These are phyloP conservation scores for Pisolithus microcarpus DNA, from an alignment of 768 basidiomycete species.

Conservation along the genomic window DNA sequence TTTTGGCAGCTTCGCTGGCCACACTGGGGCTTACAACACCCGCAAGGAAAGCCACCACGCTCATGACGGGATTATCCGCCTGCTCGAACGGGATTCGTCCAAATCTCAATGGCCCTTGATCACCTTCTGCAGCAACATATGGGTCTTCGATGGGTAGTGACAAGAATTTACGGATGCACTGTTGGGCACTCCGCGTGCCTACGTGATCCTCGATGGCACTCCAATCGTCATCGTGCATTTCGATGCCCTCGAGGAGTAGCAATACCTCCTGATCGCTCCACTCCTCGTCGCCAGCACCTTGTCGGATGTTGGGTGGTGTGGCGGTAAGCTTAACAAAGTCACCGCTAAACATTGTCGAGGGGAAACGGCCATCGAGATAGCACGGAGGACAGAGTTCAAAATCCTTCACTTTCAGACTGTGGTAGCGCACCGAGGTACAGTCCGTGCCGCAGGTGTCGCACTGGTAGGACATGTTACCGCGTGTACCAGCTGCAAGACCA, in stretches of 20 bases:
- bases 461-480: conserved; percentile 50
- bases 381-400: conserved; percentile 87
- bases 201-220: conserved; percentile 88
- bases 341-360: conserved; percentile 90
- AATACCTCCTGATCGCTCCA: conserved; percentile 93
- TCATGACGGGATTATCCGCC: conserved; percentile 97
- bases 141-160: conserved; percentile 95
- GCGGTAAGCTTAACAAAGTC: conserved; percentile 87
- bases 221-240: conserved; percentile 99
- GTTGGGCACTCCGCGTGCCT: conserved; percentile 82
- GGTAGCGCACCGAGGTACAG: conserved; percentile 83
- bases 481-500: conserved; percentile 38
- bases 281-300: conserved; percentile 47
- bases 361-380: conserved; percentile 96
- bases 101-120: conserved; percentile 68
- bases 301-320: conserved; percentile 24
- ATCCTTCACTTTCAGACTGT: conserved; percentile 87
- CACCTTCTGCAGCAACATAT: conserved; percentile 72
- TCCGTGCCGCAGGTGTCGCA: conserved; percentile 96
- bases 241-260: conserved; percentile 87
- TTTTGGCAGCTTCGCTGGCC: conserved; percentile 90
- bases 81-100: conserved; percentile 86
- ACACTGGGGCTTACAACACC: conserved; percentile 86
- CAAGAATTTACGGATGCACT: conserved; percentile 93
- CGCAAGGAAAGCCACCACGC: conserved; percentile 94